These are phyloP conservation scores for Saksenaea oblongispora DNA, from an alignment of 371 early-diverging fungal species.

Conservation along the genomic window DNA sequence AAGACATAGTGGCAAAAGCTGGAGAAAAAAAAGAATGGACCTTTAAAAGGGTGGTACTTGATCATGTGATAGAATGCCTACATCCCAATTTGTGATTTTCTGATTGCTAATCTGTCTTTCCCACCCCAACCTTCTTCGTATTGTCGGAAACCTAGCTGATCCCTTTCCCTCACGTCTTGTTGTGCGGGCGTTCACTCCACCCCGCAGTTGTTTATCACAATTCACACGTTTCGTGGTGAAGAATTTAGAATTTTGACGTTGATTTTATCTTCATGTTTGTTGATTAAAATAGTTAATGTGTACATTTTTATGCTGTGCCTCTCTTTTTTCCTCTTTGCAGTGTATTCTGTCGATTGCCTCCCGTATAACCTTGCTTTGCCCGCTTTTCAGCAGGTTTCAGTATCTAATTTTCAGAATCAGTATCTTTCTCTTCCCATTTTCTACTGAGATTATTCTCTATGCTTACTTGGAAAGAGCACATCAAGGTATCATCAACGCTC, in stretches of 20 bases:
- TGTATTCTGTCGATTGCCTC: neutral
- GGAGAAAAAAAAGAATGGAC: neutral
- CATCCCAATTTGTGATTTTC: no score
- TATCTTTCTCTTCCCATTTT: neutral
- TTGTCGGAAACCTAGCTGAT: no score
- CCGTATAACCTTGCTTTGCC: slow-evolving; percentile 20
- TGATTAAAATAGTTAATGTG: neutral
- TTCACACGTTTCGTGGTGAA: no score
- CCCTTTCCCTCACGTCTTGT: no score
- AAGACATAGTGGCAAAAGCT: neutral
- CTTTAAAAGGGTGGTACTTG: neutral
- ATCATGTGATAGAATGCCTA: no score
- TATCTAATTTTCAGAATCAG: slow-evolving; percentile 17
- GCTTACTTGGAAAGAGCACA: slow-evolving; percentile 85
- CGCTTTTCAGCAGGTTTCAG: slow-evolving; percentile 39
- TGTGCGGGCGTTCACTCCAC: no score
- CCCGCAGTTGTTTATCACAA: no score
- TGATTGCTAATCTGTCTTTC: no score
- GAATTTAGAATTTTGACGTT: no score
- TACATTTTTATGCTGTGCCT: neutral
- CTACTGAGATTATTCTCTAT: slow-evolving; percentile 43
- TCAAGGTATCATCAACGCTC: slow-evolving; percentile 90
- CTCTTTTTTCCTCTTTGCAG: neutral
- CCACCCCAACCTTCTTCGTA: no score
- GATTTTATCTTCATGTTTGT: no score